These are phyloP conservation scores for Elaphomyces granulatus DNA, from an alignment of 495 filamentous ascomycete species.

Conservation along the genomic window DNA sequence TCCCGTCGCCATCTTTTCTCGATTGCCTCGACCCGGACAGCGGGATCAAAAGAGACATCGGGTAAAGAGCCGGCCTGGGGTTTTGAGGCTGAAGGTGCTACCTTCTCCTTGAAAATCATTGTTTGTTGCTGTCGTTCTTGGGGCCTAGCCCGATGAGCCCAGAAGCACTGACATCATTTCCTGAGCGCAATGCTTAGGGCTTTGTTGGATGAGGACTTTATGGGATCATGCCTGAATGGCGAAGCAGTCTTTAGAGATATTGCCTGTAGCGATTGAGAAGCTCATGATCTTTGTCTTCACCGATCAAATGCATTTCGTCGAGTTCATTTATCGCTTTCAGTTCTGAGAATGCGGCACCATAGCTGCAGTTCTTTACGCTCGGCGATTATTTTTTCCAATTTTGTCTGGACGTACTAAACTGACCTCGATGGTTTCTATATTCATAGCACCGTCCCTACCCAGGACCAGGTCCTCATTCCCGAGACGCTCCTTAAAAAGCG, in stretches of 20 bases:
- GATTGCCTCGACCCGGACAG: slow-evolving; percentile 4
- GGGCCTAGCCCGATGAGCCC: slow-evolving; percentile 9
- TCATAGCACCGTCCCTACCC: slow-evolving; percentile 66
- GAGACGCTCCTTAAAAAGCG: slow-evolving; percentile 99
- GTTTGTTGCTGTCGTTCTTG: slow-evolving; percentile 24
- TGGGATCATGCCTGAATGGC: slow-evolving; percentile 7
- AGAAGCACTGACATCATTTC: slow-evolving; percentile 38
- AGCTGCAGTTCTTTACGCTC: slow-evolving; percentile 78
- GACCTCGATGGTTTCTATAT: slow-evolving; percentile 37
- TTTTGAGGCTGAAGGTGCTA: slow-evolving; percentile 59
- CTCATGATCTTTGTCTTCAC: no score
- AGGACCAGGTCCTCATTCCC: slow-evolving; percentile 87
- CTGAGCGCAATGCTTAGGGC: slow-evolving; percentile 54
- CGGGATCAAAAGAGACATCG: slow-evolving; percentile 30
- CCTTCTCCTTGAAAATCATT: slow-evolving; percentile 73
- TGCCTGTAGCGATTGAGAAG: no score
- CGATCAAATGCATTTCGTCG: slow-evolving; percentile 66
- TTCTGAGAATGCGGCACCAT: slow-evolving; percentile 80
- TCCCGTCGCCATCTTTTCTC: slow-evolving; percentile 44
- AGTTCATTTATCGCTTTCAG: slow-evolving; percentile 49
- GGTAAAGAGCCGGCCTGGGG: slow-evolving; percentile 46
- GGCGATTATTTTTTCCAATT: slow-evolving; percentile 56
- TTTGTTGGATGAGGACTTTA: slow-evolving; percentile 60
- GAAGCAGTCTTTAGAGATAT: no score
- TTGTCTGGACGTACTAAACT: slow-evolving; percentile 56